These are phyloP conservation scores for Hypoxylon sp. DNA, from an alignment of 2,329 filamentous ascomycete genomes.

Conservation along the genomic window DNA sequence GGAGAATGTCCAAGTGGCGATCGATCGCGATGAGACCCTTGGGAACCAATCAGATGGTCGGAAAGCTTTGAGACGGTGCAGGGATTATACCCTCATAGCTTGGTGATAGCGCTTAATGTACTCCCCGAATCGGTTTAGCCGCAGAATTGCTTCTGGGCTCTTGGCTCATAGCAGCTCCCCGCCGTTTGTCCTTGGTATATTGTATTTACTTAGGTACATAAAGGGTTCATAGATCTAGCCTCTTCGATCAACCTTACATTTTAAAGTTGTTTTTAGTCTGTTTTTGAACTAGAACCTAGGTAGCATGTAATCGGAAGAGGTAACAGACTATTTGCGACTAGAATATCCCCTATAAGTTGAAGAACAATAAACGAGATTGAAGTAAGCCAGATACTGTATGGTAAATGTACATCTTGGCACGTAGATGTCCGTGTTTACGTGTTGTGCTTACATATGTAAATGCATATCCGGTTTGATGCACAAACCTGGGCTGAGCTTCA, in stretches of 20 bases:
- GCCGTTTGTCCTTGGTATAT: constrained; percentile 21
- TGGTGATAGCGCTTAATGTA: constrained; percentile 45
- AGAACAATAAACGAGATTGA: neutral
- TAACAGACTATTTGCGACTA: constrained; percentile 9
- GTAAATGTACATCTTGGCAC: neutral
- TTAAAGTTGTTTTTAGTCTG: constrained; percentile 4
- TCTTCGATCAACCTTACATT: neutral
- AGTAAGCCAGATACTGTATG: neutral
- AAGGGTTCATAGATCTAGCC: neutral
- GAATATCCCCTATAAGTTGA: constrained; percentile 7
- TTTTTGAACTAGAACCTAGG: neutral
- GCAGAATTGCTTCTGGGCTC: constrained; percentile 7
- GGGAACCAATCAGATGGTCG: constrained; percentile 41
- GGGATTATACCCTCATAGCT: constrained; percentile 31
- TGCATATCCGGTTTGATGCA: constrained; percentile 13
- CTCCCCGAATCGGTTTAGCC: constrained; percentile 25
- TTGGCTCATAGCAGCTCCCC: constrained; percentile 31
- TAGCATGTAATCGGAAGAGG: neutral
- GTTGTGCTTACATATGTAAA: neutral
- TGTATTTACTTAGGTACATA: constrained; percentile 1
- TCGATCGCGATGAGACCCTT: constrained; percentile 48
- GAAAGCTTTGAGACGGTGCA: constrained; percentile 33
- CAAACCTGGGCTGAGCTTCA: constrained; percentile 31
- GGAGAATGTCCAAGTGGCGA: constrained; percentile 47
- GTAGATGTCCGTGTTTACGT: neutral